phyloP scores from a whole-genome alignment of 208 protist genomes.

The Leishmania major region DNA sequence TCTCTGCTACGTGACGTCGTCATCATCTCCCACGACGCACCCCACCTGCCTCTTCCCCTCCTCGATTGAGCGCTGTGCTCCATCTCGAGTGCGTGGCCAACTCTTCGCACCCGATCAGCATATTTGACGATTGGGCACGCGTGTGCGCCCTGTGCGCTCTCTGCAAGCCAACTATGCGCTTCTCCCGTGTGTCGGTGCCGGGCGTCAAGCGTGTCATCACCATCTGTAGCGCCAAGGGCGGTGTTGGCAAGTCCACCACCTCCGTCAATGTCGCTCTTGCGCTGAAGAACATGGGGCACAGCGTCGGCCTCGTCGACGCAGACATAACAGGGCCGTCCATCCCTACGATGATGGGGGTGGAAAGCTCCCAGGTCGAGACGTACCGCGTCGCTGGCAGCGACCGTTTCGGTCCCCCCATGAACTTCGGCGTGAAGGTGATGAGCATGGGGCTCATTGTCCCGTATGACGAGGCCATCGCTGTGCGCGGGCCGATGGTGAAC shows the following conservation, averaged over 20 bases:
- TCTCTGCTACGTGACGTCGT: background rate
- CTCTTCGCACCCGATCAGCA: background rate
- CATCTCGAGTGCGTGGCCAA: background rate
- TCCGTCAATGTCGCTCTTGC: conserved; percentile 89
- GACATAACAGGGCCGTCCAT: conserved; percentile 94
- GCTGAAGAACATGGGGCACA: conserved; percentile 76
- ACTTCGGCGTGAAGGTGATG: conserved; percentile 94
- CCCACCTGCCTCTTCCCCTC: background rate
- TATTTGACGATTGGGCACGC: background rate
- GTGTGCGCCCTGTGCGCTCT: background rate
- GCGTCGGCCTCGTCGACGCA: conserved; percentile 90
- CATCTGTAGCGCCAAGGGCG: conserved; percentile 92
- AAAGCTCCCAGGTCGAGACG: conserved; percentile 81
- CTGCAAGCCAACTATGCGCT: conserved; percentile 33
- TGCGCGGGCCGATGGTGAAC: conserved; percentile 92
- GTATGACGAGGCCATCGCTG: conserved; percentile 89
- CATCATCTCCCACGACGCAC: background rate
- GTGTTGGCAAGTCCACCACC: conserved; percentile 94
- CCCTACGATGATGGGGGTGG: conserved; percentile 87
- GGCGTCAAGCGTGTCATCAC: conserved; percentile 86
- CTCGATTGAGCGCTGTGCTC: background rate
- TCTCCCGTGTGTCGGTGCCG: conserved; percentile 79
- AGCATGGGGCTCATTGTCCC: conserved; percentile 91
- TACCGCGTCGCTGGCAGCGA: conserved; percentile 85
- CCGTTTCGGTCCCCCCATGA: conserved; percentile 82